Percentiles rank a stretch among this genome's conserved stretches.
These are phyloP conservation scores for Malassezia equina DNA, from an alignment of 1,284 basidiomycete species.

Conservation along the genomic window DNA sequence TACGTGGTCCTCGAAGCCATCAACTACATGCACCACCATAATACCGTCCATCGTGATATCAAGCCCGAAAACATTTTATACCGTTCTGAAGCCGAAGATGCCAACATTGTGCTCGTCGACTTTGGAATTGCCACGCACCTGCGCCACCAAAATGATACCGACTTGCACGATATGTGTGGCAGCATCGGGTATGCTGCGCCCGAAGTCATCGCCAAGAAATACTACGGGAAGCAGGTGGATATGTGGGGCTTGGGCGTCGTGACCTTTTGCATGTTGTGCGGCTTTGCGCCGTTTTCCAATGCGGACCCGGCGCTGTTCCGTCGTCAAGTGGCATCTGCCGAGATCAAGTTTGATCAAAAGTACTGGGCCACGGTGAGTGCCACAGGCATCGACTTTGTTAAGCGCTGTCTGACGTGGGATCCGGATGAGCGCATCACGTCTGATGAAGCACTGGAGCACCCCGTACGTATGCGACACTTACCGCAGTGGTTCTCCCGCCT, in stretches of 20 bases:
- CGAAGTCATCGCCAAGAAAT: conserved; percentile 71
- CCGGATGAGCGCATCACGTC: conserved; percentile 66
- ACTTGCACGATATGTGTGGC: conserved; percentile 71
- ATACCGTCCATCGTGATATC: conserved; percentile 45
- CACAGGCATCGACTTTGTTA: conserved; percentile 75
- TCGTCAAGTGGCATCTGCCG: conserved; percentile 69
- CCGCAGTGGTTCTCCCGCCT: conserved; percentile 31
- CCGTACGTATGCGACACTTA: background rate
- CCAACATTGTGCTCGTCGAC: conserved; percentile 55
- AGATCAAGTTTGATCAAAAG: conserved; percentile 69
- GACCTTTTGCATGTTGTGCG: conserved; percentile 57
- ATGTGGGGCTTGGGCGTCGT: conserved; percentile 89
- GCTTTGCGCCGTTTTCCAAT: conserved; percentile 65
- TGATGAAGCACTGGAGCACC: conserved; percentile 59
- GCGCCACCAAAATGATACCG: conserved; percentile 59
- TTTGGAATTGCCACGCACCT: conserved; percentile 63
- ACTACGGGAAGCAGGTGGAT: conserved; percentile 85
- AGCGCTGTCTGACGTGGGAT: conserved; percentile 62
- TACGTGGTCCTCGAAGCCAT: conserved; percentile 38
- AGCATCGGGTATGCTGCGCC: conserved; percentile 82
- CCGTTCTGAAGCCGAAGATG: conserved; percentile 59
- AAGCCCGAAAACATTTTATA: conserved; percentile 81
- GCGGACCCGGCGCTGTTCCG: conserved; percentile 67
- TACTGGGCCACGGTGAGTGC: conserved; percentile 82
- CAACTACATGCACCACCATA: conserved; percentile 42